Base-by-base conservation (phyloP, 2,329 filamentous ascomycete species). In the Lasiodiplodia gonubiensis region DNA sequence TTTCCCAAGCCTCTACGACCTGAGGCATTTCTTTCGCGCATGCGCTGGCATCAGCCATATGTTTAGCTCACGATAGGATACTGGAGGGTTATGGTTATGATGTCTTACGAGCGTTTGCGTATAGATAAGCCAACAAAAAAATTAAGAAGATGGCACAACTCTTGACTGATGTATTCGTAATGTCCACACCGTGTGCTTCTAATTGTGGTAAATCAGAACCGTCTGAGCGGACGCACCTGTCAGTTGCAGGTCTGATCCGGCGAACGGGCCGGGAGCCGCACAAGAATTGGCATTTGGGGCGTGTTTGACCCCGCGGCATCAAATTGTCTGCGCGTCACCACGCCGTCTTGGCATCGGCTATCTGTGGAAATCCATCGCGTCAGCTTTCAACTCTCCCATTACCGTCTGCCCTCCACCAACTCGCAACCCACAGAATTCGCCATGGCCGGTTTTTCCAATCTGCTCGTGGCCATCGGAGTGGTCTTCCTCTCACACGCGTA, bases 401-500 rank as follows among this genome's bases (percentile, higher is more conserved):
- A 59, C 16, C 52, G 16, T 39, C 64, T 33, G 11, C 23, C 33
- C 33, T 53, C 42, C 53, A 37, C 42, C 21, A 23, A 39, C 2
- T n/a, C 42, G 42, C 65, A 37, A 16, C 59, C 11, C 59, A 6
- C 49, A 25, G 35, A 30, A 1, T 23, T 12, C 23, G 33, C 42
- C 66, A 94, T 95, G 92, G 87, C 89, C 67, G 87, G 90, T 83
- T 79, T 92, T 70, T 90, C 92, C 25, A 89, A 88, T 70, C 79
- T 88, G 3, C 84, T 93, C 69, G 94, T 92, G 69, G 79, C 88
- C 68, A 80, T 94, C 68, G 94, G 94, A 70, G 84, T 94, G 14
- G 72, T 97, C 66, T 86, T 97, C 71, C 86, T 97, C 21, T 88
- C 89, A 54, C 94, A 97, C 80, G 92, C 94, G 94, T 97, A 89